Base-by-base conservation (phyloP, 139 green algal genomes). In the Nannochloris sp. region DNA sequence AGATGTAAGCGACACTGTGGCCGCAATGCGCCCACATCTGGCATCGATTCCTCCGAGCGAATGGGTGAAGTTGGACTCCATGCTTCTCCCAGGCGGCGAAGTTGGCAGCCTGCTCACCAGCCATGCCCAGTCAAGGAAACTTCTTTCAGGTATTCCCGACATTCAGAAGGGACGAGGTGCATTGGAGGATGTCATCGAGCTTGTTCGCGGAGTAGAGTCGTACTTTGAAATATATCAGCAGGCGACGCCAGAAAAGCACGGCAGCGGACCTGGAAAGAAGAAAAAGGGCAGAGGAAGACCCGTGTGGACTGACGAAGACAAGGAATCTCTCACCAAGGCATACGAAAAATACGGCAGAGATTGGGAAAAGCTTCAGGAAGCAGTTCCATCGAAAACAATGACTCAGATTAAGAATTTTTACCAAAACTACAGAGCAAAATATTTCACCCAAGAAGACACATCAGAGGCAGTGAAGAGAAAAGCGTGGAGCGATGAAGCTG, bases 321-420 rank as follows among this genome's bases (percentile, higher is more conserved):
- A 66, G 60, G 33, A 55, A 13, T 37, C 48, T 20, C 49, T 66
- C 16, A 20, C 65, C 23, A 13, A 56, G 30, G n/a, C 23, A 3
- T 71, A 31, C 62, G 68, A 45, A 50, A 3, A 62, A 36, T 43
- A 84, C 61, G 85, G 85, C 4, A 68, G 69, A n/a, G 73, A 90
- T 55, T 92, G 85, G 85, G 36, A 59, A 1, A 37, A 43, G 25
- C 69, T 92, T 16, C 59, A 70, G 3, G 61, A 74, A 16, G 75
- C 72, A n/a, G 69, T 93, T 5, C 85, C 83, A 8, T 66, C 40
- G 55, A 93, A 91, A 62, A 77, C 79, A 10, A 43, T 66, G 20
- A 66, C 55, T 17, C 85, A 92, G 68, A 79, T 91, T 59, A 89
- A 88, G 58, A 89, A 79, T 48, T 93, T 79, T 71, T 91, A 85